Evolutionary conservation across 1,284 basidiomycete species (phyloP).

Genomic region (Anthracocystis walkeri): DNA sequence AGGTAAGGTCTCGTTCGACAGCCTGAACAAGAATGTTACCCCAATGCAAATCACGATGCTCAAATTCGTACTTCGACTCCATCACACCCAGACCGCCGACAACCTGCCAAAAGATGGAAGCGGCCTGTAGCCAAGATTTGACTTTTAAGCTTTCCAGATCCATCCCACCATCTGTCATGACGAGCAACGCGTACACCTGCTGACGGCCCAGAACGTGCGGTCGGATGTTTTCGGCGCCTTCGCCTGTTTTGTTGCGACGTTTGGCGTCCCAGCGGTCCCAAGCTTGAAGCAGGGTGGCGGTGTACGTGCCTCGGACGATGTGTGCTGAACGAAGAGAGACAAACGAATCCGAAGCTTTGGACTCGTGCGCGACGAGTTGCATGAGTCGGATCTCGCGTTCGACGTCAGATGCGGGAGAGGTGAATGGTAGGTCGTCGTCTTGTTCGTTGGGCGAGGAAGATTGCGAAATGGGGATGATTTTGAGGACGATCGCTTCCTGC

Average conservation of each 20-base stretch:
- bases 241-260: slow-evolving; percentile 71
- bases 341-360: slow-evolving; percentile 28
- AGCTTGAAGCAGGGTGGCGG: slow-evolving; percentile 78
- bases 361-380: slow-evolving; percentile 73
- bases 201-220: slow-evolving; percentile 79
- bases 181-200: slow-evolving; percentile 87
- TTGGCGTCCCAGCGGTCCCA: slow-evolving; percentile 85
- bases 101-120: slow-evolving; percentile 90
- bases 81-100: slow-evolving; percentile 80
- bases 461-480: slow-evolving; percentile 78
- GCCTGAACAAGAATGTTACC: slow-evolving; percentile 87
- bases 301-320: slow-evolving; percentile 86
- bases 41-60: slow-evolving; percentile 98
- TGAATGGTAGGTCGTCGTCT: slow-evolving; percentile 65
- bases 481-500: slow-evolving; percentile 69
- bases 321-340: slow-evolving; percentile 74
- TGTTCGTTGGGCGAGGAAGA: slow-evolving; percentile 53
- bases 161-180: slow-evolving; percentile 86
- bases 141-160: slow-evolving; percentile 88
- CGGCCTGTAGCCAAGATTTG: slow-evolving; percentile 84
- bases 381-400: slow-evolving; percentile 89
- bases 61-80: slow-evolving; percentile 83
- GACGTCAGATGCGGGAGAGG: slow-evolving; percentile 77
- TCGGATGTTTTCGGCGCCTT: slow-evolving; percentile 83
- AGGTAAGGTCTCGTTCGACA: background rate